Percentiles rank a stretch among this genome's conserved stretches.
Evolutionary conservation across 73 alveolate genomes (phyloP).

Genomic region (Tetrahymena borealis): DNA sequence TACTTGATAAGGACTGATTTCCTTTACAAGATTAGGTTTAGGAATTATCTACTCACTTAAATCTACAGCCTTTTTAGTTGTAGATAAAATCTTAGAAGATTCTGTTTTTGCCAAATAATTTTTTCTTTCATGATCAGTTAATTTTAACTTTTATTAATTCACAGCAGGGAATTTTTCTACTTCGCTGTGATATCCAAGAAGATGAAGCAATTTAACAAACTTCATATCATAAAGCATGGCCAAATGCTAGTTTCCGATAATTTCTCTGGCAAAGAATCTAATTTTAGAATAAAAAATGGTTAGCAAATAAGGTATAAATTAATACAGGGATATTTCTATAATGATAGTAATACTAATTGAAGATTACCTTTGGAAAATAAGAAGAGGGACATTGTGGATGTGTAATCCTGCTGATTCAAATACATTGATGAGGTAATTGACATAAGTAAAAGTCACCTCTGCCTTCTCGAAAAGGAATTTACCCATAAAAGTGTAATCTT

Average conservation of each 20-base stretch:
- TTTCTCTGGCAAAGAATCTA: conserved; percentile 36
- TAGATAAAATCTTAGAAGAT: conserved; percentile 21
- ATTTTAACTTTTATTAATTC: conserved; percentile 7
- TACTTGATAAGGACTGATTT: conserved; percentile 5
- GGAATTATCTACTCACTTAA: conserved; percentile 24
- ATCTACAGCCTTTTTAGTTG: conserved; percentile 26
- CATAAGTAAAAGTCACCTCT: conserved; percentile 29
- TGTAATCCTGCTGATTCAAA: conserved; percentile 32
- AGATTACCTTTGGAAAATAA: conserved; percentile 6
- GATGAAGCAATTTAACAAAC: conserved; percentile 25
- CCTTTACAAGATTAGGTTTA: conserved; percentile 33
- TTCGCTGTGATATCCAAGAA: conserved; percentile 29
- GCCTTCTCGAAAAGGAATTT: conserved; percentile 38
- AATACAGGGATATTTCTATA: background rate
- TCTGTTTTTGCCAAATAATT: conserved; percentile 39
- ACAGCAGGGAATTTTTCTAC: conserved; percentile 12
- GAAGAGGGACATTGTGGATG: conserved; percentile 21
- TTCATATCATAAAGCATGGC: conserved; percentile 20
- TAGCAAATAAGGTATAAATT: no score
- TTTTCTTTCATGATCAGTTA: conserved; percentile 31
- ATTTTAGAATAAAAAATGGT: background rate
- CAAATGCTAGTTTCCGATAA: conserved; percentile 3
- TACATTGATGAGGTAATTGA: conserved; percentile 7
- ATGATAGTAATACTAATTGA: background rate
- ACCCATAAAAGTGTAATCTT: conserved; percentile 39